Base-by-base conservation (phyloP, 148 eudicot species). In the Rhododendron ferrugineum region DNA sequence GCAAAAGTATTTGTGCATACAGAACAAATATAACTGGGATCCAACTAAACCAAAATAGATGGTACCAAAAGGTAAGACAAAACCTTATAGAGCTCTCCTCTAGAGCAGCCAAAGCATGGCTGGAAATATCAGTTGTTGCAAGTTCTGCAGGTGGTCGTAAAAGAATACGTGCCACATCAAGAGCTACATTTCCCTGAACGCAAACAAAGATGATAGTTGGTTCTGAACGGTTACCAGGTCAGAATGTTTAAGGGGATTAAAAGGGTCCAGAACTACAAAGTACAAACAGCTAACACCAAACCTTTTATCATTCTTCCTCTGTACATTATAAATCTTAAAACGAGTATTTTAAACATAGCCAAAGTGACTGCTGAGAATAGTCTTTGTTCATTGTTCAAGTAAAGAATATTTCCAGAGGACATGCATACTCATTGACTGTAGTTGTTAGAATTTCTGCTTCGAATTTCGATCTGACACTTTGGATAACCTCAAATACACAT, bases 131-230 rank as follows among this genome's bases (percentile, higher is more conserved):
- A 90, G 98, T 96, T 73, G 84, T 88, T 79, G 95, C 94, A 88
- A 96, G 83, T 88, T 95, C 97, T 26, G 36, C 87, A 9, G 94
- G 89, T 66, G 98, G 89, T 64, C 93, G 89, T 87, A 96, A 85
- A 83, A 96, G 96, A 79, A 96, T 92, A 77, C 99, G 91, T 49
- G 99, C 99, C 83, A 91, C 95, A 90, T 96, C 98, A 91, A 96
- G 98, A 87, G 99, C 99, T 78, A 96, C 99, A 88, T 96, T 96
- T 2, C 99, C 99, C 99, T 96, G 87, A 82, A 86, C 87, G 22
- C 36, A 82, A 85, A 58, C 8, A 58, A 30, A 77, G 5, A 50
- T 79, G 84, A 49, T 42, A 49, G 22, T 34, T 54, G 50, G 77
- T 76, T 32, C 37, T 13, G 40, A 70, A 1, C 16, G 0, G 34